Base-by-base conservation (phyloP, 2,329 filamentous ascomycete genomes). In the Fusarium subglutinans region DNA sequence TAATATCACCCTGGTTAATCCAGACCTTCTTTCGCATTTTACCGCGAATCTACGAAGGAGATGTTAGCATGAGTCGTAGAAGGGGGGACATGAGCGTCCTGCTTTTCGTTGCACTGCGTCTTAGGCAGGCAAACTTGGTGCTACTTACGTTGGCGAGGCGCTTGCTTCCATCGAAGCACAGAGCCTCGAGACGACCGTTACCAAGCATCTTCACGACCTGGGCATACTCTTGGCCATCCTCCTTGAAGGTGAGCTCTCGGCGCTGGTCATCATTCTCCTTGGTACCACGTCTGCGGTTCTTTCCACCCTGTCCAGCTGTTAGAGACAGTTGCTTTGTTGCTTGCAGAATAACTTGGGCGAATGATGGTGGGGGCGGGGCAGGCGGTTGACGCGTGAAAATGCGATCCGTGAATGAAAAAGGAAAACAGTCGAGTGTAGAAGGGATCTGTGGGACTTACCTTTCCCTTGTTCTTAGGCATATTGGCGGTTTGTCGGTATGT, bases 381-480 rank as follows among this genome's bases (percentile, higher is more conserved):
- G 51, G 53, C 45, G 60, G 48, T 59, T 59, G 51, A 54, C 57
- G 69, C 64, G 61, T 64, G 60, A 71, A 74, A 69, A 67, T 70
- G 69, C 50, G 51, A 57, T 47, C 18, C 44, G 53, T 22, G 35
- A 54, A 54, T 38, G 51, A 22, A 33, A 47, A 41, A 40, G 37
- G n/a, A 18, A 40, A 22, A 30, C 22, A 22, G 50, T 37, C 20
- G 48, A 56, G 10, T 41, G 59, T 13, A 40, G 17, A 20, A 28
- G 17, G 47, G 9, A 15, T 20, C 10, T 20, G 24, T 48, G 50
- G 89, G 83, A 24, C 57, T 61, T 88, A 97, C 95, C 88, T 98
- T 98, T 95, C 95, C 95, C 92, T 98, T 98, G 86, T 98, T 98
- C 94, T 98, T 98, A 82, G 95, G 95, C 95, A 98, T 98, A 73